Base-by-base conservation (phyloP, 768 basidiomycete species). In the Tricholoma bakamatsutake region DNA sequence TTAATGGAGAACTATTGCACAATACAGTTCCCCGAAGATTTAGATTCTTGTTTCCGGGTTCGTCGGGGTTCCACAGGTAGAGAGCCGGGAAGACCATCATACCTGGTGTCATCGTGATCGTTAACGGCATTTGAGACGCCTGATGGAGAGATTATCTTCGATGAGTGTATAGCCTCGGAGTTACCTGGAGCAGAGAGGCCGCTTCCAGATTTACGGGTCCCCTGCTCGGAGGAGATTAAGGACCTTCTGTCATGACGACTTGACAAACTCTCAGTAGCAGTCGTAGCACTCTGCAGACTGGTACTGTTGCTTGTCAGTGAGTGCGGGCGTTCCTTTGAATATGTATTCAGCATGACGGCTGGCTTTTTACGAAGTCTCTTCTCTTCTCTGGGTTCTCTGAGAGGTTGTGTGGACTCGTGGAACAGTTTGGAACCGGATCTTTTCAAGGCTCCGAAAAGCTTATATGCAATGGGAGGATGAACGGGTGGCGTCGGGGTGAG, bases 371-470 rank as follows among this genome's bases (percentile, higher is more conserved):
- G 55, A 10, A 48, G 31, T 24, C 42, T 30, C 6, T 50, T 52
- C 7, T 62, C 63, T 15, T 59, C 60, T 34, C 35, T 57, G 28
- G 50, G 45, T 28, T 57, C 56, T 12, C 51, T 56, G 7, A 73
- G 61, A 3, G 73, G 55, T 9, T 69, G 61, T 30, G 58, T 62
- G 31, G 76, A 72, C 33, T 80, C 75, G 3, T 78, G 71, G 1
- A 77, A 73, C 17, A 85, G 62, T 59, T 79, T 85, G n/a, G 81
- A 81, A 51, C 80, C 75, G 18, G 87, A 84, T 35, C 80, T 79
- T 58, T 80, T 87, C 70, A 88, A 86, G 12, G 78, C 81, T 21
- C 78, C 75, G 56, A 84, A 76, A 57, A 88, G 81, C 66, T 78
- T 87, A 74, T 82, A 87, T 7, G 80, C 84, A 5, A 79, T 80